A percentile compares a stretch with the other conserved stretches of the same genome.
phyloP scores from a whole-genome alignment of 2,329 filamentous ascomycete genomes.

The Magnaporthiopsis poae region DNA sequence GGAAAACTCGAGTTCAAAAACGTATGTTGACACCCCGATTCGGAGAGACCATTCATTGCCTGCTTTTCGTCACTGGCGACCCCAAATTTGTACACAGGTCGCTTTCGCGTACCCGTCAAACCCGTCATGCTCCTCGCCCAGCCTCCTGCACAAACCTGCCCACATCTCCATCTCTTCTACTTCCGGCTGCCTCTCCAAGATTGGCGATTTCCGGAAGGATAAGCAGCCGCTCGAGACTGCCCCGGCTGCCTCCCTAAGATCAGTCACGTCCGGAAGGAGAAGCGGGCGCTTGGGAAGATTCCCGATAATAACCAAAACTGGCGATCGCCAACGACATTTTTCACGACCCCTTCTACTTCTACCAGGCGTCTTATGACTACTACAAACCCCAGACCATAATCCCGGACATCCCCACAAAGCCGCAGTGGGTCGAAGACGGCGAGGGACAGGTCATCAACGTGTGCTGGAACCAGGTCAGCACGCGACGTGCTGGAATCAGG shows the following conservation, averaged over 20 bases:
- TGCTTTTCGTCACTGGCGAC: neutral
- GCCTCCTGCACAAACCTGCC: slow-evolving; percentile 47
- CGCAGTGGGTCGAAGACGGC: slow-evolving; percentile 81
- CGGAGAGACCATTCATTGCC: neutral
- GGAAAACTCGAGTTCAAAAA: slow-evolving; percentile 51
- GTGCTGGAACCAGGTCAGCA: no score
- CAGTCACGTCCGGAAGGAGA: no score
- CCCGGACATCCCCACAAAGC: slow-evolving; percentile 67
- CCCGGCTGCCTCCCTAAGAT: no score
- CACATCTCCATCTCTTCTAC: slow-evolving; percentile 42
- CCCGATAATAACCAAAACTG: no score
- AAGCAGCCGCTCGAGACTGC: no score
- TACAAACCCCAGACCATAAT: slow-evolving; percentile 81
- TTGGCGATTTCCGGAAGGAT: no score
- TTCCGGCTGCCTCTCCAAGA: slow-evolving; percentile 46
- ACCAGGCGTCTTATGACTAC: slow-evolving; percentile 49
- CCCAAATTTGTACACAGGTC: slow-evolving; percentile 40
- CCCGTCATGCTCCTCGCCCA: slow-evolving; percentile 29
- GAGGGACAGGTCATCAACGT: slow-evolving; percentile 77
- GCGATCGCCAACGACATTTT: no score
- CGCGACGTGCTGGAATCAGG: no score
- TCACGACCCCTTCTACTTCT: no score
- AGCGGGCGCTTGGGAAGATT: no score
- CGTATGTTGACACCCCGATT: slow-evolving; percentile 35
- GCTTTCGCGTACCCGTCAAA: slow-evolving; percentile 73